These are phyloP conservation scores for Ophiosphaerella narmari DNA, from an alignment of 2,329 filamentous ascomycete species.

Conservation along the genomic window DNA sequence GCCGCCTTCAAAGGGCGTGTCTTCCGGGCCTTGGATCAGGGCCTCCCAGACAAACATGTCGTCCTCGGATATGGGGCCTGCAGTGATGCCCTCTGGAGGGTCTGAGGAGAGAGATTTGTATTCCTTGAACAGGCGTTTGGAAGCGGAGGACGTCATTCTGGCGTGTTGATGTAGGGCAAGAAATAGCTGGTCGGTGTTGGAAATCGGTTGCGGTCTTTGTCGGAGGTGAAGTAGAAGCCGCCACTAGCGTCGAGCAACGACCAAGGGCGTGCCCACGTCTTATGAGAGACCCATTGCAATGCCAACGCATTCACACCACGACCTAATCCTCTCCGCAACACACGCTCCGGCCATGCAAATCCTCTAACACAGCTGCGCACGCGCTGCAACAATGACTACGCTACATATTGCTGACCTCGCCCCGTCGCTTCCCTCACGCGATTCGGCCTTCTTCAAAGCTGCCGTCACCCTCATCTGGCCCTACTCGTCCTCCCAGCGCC, in stretches of 20 bases:
- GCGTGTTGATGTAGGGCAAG: background rate
- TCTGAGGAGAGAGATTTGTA: slow-evolving; percentile 93
- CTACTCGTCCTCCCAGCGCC: slow-evolving; percentile 76
- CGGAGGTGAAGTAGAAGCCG: background rate
- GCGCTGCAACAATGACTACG: slow-evolving; percentile 30
- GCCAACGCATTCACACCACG: too few relatives aligned
- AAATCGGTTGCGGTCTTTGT: background rate
- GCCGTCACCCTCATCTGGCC: slow-evolving; percentile 89
- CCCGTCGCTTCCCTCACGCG: slow-evolving; percentile 34
- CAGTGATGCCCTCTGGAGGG: slow-evolving; percentile 96
- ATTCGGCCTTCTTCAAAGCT: slow-evolving; percentile 61
- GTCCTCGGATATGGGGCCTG: slow-evolving; percentile 89
- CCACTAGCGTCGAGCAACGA: too few relatives aligned
- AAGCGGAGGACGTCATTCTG: slow-evolving; percentile 59
- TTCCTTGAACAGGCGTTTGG: slow-evolving; percentile 88
- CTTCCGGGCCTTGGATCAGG: slow-evolving; percentile 91
- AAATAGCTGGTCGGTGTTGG: background rate
- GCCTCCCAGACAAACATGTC: slow-evolving; percentile 97
- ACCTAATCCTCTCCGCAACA: too few relatives aligned
- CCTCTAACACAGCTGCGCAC: slow-evolving; percentile 9
- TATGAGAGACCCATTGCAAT: too few relatives aligned
- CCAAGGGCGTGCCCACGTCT: too few relatives aligned
- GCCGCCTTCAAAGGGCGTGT: slow-evolving; percentile 92
- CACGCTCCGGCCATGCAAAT: background rate
- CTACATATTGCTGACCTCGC: slow-evolving; percentile 39